Percentiles rank a stretch among this genome's conserved stretches.
phyloP scores from a whole-genome alignment of 345 rosid genomes.

The Salix brachista region DNA sequence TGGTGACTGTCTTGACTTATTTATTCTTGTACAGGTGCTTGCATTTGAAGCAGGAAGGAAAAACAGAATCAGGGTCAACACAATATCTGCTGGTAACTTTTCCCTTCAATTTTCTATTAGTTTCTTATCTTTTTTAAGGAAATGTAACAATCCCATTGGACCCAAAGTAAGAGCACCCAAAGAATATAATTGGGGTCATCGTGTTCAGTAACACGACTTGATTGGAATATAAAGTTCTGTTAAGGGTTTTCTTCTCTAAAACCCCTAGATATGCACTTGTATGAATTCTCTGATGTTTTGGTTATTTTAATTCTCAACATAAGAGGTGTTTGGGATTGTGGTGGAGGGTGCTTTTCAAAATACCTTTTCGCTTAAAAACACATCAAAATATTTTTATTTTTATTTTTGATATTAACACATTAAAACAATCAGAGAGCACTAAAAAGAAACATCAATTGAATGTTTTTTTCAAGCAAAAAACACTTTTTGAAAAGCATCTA shows the following conservation, averaged over 20 bases:
- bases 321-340: not conserved
- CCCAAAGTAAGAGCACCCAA: not conserved
- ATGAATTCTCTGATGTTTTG: not conserved
- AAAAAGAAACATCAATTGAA: too few relatives aligned
- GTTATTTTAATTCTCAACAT: not conserved
- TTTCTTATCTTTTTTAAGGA: not conserved
- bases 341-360: not conserved
- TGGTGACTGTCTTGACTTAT: not conserved
- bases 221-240: not conserved
- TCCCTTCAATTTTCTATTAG: not conserved
- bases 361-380: not conserved
- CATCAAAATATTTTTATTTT: too few relatives aligned
- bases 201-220: not conserved
- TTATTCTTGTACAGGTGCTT: slow-evolving; percentile 46
- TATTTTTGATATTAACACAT: too few relatives aligned
- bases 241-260: not conserved
- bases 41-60: slow-evolving; percentile 80
- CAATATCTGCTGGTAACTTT: slow-evolving; percentile 60
- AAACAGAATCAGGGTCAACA: slow-evolving; percentile 59
- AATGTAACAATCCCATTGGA: not conserved
- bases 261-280: not conserved
- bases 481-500: too few relatives aligned
- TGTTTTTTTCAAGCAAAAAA: too few relatives aligned
- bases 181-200: not conserved
- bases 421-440: too few relatives aligned